A percentile compares a stretch with the other conserved stretches of the same genome.
These are phyloP conservation scores for Solanum tarijense DNA, from an alignment of 257 asterid species.

Conservation along the genomic window DNA sequence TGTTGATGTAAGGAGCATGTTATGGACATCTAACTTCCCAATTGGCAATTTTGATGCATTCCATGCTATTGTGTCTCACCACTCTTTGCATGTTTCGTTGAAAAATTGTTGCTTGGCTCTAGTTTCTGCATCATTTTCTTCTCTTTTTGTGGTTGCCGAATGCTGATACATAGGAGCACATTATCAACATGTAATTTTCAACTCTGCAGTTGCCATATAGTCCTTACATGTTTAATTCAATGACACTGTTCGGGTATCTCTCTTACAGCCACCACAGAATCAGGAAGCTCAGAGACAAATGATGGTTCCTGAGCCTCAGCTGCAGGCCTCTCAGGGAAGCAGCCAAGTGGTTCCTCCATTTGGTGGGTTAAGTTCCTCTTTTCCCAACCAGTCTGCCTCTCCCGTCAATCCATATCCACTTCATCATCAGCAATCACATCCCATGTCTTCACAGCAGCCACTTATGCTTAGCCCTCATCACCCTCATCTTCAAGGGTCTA, in stretches of 20 bases:
- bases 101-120: not conserved
- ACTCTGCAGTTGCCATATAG: not conserved
- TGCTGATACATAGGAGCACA: not conserved
- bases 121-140: not conserved
- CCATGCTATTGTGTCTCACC: not conserved
- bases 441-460: conserved; percentile 24
- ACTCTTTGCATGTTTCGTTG: not conserved
- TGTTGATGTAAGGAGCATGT: not conserved
- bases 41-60: not conserved
- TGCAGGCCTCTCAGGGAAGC: conserved; percentile 38
- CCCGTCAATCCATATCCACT: conserved; percentile 29
- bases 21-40: not conserved
- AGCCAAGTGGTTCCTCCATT: conserved; percentile 28
- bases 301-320: conserved; percentile 55
- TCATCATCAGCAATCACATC: conserved; percentile 35
- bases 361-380: conserved; percentile 23
- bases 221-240: not conserved
- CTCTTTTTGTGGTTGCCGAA: not conserved
- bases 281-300: conserved; percentile 66
- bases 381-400: conserved; percentile 28
- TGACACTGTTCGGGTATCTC: not conserved
- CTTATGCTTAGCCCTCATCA: conserved; percentile 25
- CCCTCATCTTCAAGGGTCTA: conserved; percentile 55
- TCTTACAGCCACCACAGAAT: conserved; percentile 48
- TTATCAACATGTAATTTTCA: not conserved